Conservation (phyloP, 352 stramenopile species). For the Hyaloperonospora brassicae region DNA sequence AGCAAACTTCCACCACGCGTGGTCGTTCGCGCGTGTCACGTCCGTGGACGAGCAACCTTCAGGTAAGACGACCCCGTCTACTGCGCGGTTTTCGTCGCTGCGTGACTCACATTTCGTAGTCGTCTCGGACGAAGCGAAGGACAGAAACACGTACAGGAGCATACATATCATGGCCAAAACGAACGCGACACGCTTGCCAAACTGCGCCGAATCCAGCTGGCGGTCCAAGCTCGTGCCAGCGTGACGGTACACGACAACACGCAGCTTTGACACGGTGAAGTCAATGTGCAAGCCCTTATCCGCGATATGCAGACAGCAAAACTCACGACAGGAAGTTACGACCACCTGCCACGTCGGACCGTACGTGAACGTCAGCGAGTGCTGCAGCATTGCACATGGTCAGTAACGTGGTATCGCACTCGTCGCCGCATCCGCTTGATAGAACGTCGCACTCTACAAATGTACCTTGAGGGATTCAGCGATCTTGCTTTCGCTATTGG, state of each 20-base stretch:
- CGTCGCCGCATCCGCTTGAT: background rate
- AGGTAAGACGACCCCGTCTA: slow-evolving; percentile 16
- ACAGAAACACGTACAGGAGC: slow-evolving; percentile 52
- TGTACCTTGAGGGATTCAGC: slow-evolving; percentile 53
- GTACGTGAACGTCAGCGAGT: slow-evolving; percentile 52
- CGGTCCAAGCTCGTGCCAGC: slow-evolving; percentile 42
- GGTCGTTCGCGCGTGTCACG: slow-evolving; percentile 30
- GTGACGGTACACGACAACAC: slow-evolving; percentile 68
- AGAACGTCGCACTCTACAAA: background rate
- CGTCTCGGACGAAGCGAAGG: slow-evolving; percentile 38
- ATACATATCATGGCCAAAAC: slow-evolving; percentile 54
- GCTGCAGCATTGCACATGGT: slow-evolving; percentile 16
- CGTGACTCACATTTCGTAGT: slow-evolving; percentile 31
- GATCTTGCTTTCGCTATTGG: slow-evolving; percentile 40
- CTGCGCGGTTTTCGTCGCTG: slow-evolving; percentile 7
- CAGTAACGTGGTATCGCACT: background rate
- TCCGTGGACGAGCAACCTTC: slow-evolving; percentile 43
- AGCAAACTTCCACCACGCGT: slow-evolving; percentile 45
- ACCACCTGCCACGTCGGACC: slow-evolving; percentile 68
- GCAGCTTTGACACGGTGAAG: slow-evolving; percentile 42
- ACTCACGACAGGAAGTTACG: slow-evolving; percentile 40
- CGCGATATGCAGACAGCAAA: slow-evolving; percentile 50
- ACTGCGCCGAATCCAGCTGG: slow-evolving; percentile 47
- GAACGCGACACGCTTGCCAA: slow-evolving; percentile 50
- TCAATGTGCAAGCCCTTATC: slow-evolving; percentile 39